Evolutionary conservation across 2,329 filamentous ascomycete species (phyloP), one percentile per base, ranked within the genome.

Genomic region (Aureobasidium sp.): DNA sequence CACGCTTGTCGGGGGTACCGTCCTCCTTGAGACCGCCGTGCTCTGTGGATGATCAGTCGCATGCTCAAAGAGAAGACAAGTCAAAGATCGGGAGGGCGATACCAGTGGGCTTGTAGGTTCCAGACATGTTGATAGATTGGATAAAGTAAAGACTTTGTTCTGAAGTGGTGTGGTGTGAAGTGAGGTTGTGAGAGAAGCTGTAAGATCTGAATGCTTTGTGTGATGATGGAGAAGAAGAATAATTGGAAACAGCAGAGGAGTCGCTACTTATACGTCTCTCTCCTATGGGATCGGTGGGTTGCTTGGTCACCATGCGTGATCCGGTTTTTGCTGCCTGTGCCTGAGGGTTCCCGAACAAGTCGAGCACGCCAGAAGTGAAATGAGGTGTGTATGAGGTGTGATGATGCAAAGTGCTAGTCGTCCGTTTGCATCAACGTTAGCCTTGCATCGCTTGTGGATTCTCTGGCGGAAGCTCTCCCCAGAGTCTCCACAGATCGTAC

Each of bases 1-100:
- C 68, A 55, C 70, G 66, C 60, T 68, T 62, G 57, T 72, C 70
- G 49, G 68, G 68, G 47, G 68, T 66, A 48, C 70, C 70, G 58
- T 73, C 70, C 60, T 71, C 63, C 59, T 68, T 69, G 55, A 72
- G 66, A 55, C 70, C 70, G 59, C 64, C 66, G 60, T 72, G 68
- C 63, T 73, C 68, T 69, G 53, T 19, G 10, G 40, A 38, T 57
- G 32, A 60, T 53, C n/a, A 19, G 22, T 19, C 6, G n/a, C 3
- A 27, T 8, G 4, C 27, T 7, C 2, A 12, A 10, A 19, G 17
- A 10, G 6, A 17, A n/a, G n/a, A 24, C 2, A 10, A 21, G 1
- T 32, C 10, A 42, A 7, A 12, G n/a, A 22, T 21, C 6, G 11
- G 49, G n/a, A n/a, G n/a, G n/a, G n/a, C n/a, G n/a, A 12, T 55